Conservation (phyloP, 805 yeast genomes). For the Blastobotrys americana region DNA sequence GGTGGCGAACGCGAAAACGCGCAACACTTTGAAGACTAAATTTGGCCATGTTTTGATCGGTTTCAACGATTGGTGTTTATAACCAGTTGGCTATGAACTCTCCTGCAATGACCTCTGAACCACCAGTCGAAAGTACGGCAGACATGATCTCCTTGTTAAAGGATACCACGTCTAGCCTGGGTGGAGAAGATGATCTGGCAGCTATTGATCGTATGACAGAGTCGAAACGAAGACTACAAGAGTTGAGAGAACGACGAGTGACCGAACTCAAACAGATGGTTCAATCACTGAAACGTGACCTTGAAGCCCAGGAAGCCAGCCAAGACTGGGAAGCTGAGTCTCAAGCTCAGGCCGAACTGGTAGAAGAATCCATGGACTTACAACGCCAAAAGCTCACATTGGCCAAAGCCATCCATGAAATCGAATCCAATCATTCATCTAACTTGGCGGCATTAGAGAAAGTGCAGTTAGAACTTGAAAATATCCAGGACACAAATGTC, state of each 20-base stretch:
- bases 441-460: conserved; percentile 16
- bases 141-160: background rate
- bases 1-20: no score
- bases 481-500: conserved; percentile 13
- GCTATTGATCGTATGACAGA: conserved; percentile 19
- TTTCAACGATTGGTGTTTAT: no score
- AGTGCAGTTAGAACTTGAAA: conserved; percentile 19
- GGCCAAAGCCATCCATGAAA: conserved; percentile 25
- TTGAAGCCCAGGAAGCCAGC: conserved; percentile 19
- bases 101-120: no score
- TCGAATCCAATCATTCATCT: conserved; percentile 19
- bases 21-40: no score
- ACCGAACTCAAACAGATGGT: conserved; percentile 15
- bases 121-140: background rate
- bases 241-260: conserved; percentile 9
- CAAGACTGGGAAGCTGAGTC: conserved; percentile 14
- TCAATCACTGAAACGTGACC: conserved; percentile 17
- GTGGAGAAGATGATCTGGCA: conserved; percentile 20
- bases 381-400: conserved; percentile 24
- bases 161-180: conserved; percentile 9
- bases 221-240: conserved; percentile 11
- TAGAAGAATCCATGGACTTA: conserved; percentile 16
- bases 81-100: no score
- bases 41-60: no score
- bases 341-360: conserved; percentile 8